Base-by-base conservation (phyloP, 1,284 basidiomycete genomes). In the Malassezia caprae region DNA sequence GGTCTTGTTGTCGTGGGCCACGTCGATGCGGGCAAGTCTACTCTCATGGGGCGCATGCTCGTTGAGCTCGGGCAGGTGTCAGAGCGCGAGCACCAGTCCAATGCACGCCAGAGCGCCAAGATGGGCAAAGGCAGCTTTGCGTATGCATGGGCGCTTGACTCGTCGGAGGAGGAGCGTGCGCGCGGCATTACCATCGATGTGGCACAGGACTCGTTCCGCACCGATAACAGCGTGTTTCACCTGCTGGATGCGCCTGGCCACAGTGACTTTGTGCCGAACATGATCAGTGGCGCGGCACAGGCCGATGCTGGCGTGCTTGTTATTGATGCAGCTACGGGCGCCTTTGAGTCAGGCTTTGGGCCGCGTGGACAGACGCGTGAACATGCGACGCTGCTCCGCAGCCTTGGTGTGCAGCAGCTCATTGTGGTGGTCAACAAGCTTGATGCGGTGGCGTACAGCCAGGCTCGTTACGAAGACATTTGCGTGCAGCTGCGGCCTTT, bases 21-120 rank as follows among this genome's bases (percentile, higher is more conserved):
- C 70, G 93, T 99, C 58, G 93, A 99, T 76, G 93, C 94, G 13
- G 93, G 93, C 46, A 99, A 99, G 76, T 96, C 91, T 10, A 99
- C 93, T 0, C 76, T 99, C 41, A 96, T 96, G 90, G 93, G 93
- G 0, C 80, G 91, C 49, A 74, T 99, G 59, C 75, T 98, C 41
- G 91, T 94, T 72, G 94, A 96, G 61, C 80, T 94, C 0, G 93
- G 94, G 15, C 81, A 82, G 63, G 72, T 96, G 51, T 85, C 86
- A 53, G 90, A 96, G 70, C 89, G 88, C 75, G 85, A 84, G 34
- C 83, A 85, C 56, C 77, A 81, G 35, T 82, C 84, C 32, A 96
- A 96, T 73, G 90, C 94, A 76, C 80, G 90, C 48, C 89, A 87
- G n/a, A 90, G 88, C 61, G 83, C 80, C 59, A 90, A 88, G 74